These are phyloP conservation scores for Trichophyton equinum DNA, from an alignment of 2,329 filamentous ascomycete genomes.

Conservation along the genomic window DNA sequence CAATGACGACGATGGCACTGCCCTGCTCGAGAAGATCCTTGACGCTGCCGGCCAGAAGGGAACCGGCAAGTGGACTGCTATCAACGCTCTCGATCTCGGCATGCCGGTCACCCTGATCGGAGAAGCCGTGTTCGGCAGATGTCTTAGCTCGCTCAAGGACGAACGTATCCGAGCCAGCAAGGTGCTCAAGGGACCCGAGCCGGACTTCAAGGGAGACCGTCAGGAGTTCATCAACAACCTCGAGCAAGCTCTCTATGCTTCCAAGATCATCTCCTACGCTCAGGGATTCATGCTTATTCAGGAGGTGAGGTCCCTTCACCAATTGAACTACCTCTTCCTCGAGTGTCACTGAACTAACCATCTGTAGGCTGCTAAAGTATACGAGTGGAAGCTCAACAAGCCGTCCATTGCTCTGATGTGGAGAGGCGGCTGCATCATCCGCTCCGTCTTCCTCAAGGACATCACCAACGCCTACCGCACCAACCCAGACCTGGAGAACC, in stretches of 20 bases:
- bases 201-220: slow-evolving; percentile 79
- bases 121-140: slow-evolving; percentile 90
- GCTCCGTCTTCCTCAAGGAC: slow-evolving; percentile 99
- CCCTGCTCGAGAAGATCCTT: slow-evolving; percentile 96
- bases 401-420: slow-evolving; percentile 99
- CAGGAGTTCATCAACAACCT: slow-evolving; percentile 90
- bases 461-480: slow-evolving; percentile 95
- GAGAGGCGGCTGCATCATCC: slow-evolving; percentile 99
- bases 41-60: slow-evolving; percentile 99
- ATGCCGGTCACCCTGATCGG: slow-evolving; percentile 98
- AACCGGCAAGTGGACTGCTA: slow-evolving; percentile 99
- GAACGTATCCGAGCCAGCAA: slow-evolving; percentile 75
- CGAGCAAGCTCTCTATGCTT: slow-evolving; percentile 96
- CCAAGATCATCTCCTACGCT: slow-evolving; percentile 99
- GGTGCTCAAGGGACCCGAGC: slow-evolving; percentile 65
- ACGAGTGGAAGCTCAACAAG: slow-evolving; percentile 99
- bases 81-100: slow-evolving; percentile 95
- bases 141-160: slow-evolving; percentile 84
- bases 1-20: slow-evolving; percentile 84
- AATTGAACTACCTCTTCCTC: no score
- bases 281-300: slow-evolving; percentile 99
- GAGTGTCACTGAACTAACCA: no score
- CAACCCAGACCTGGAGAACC: slow-evolving; percentile 90
- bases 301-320: slow-evolving; percentile 49
- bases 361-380: slow-evolving; percentile 76